Percentiles rank a stretch among this genome's conserved stretches.
These are phyloP conservation scores for Botryotinia narcissicola DNA, from an alignment of 2,329 filamentous ascomycete genomes.

Conservation along the genomic window DNA sequence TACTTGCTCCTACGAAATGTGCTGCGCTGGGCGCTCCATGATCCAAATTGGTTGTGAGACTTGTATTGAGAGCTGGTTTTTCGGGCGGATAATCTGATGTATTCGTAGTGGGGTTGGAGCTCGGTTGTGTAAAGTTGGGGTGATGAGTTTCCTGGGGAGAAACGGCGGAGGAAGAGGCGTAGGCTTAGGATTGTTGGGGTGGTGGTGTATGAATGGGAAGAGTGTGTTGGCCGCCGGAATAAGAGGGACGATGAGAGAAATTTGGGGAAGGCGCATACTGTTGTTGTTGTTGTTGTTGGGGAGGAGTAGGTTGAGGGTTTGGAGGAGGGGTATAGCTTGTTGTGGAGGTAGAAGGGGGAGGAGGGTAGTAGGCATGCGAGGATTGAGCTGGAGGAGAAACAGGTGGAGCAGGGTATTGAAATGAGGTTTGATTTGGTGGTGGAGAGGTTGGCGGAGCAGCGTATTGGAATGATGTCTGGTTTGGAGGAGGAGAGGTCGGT, in stretches of 20 bases:
- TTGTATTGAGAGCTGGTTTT: conserved; percentile 38
- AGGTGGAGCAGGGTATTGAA: conserved; percentile 36
- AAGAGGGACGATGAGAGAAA: conserved; percentile 39
- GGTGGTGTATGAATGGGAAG: conserved; percentile 17
- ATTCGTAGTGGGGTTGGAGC: not conserved
- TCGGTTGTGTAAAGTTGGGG: conserved; percentile 23
- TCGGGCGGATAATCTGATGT: conserved; percentile 29
- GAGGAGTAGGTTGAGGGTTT: conserved; percentile 33
- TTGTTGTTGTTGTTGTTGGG: conserved; percentile 29
- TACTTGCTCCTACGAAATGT: conserved; percentile 62
- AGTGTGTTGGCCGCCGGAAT: conserved; percentile 24
- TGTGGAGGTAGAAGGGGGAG: conserved; percentile 32
- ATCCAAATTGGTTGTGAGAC: conserved; percentile 36
- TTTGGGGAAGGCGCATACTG: conserved; percentile 29
- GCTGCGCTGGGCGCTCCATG: conserved; percentile 42
- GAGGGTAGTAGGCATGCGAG: conserved; percentile 36
- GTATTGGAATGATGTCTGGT: conserved; percentile 32
- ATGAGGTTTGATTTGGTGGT: conserved; percentile 34
- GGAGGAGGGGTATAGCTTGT: conserved; percentile 29
- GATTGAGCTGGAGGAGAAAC: conserved; percentile 36
- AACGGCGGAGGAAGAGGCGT: conserved; percentile 13
- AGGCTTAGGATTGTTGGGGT: conserved; percentile 9
- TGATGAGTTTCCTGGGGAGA: conserved; percentile 30
- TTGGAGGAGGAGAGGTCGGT: conserved; percentile 37
- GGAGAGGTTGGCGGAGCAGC: conserved; percentile 38